Base-by-base conservation (phyloP, 1,284 basidiomycete genomes). In the Sanghuangporus weigelae region DNA sequence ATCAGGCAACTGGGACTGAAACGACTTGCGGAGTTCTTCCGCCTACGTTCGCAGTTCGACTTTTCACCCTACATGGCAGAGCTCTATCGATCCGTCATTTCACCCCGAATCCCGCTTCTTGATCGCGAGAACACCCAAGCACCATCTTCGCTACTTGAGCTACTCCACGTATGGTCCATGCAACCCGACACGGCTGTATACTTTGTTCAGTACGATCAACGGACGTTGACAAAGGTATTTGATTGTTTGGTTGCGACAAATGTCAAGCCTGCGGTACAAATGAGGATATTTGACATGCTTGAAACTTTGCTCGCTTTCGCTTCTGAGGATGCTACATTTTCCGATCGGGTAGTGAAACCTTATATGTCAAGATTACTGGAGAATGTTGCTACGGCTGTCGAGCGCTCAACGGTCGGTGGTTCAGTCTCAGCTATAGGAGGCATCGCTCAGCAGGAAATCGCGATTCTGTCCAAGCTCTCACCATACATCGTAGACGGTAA, bases 81-180 rank as follows among this genome's bases (percentile, higher is more conserved):
- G 10, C 82, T 89, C 11, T 97, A 95, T 75, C 68, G 79, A 1
- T 76, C 82, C 0, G 84, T 95, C 74, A 90, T 99, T 70, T 87
- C 89, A 0, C 95, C 96, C 0, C 90, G 96, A 19, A 78, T 99
- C 31, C 77, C 84, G 0, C 76, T 79, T 4, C 81, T 99, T 23
- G 87, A 92, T 63, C 79, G 79, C 55, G 96, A 99, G 75, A 98
- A 96, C 70, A 93, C 92, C 0, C 96, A 99, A 75, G 84, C 93
- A 0, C 95, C 96, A 0, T 96, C 95, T 0, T 89, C 94, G 0
- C 79, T 98, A 35, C 79, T 99, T 48, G 93, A 97, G 40, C 80
- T 99, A 1, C 91, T 98, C 73, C 83, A 88, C 65, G 79, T 84
- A 2, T 97, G 96, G 89, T 86, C 92, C 0, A 73, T 79, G 8